phyloP scores from a whole-genome alignment of 257 asterid genomes.

The Penstemon newberryi region DNA sequence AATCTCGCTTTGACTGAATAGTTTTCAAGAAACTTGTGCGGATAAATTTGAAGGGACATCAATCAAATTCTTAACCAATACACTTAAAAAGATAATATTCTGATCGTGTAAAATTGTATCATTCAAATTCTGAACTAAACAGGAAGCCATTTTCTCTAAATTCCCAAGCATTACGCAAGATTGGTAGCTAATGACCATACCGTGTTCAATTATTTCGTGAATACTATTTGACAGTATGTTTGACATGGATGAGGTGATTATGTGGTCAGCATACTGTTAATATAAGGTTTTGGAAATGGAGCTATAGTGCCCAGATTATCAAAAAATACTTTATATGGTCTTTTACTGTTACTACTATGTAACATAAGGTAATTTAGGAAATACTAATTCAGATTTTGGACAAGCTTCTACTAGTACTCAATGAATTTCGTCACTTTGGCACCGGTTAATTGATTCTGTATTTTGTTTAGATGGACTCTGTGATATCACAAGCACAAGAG shows the following conservation, averaged over 20 bases:
- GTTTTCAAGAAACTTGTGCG: no score
- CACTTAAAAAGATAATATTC: no score
- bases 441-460: constrained; percentile 14
- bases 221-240: neutral
- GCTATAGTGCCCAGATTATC: constrained; percentile 2
- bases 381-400: constrained; percentile 19
- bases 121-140: constrained; percentile 17
- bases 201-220: neutral
- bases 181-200: constrained; percentile 19
- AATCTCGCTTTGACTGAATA: no score
- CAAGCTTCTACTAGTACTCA: neutral
- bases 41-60: no score
- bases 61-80: no score
- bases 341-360: constrained; percentile 3
- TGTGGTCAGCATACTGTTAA: neutral
- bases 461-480: constrained; percentile 76
- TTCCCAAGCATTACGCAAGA: neutral
- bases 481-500: constrained; percentile 96
- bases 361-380: constrained; percentile 4
- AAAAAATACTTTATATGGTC: neutral
- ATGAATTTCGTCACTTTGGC: neutral
- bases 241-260: constrained; percentile 24
- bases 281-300: constrained; percentile 15
- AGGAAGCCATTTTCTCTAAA: constrained; percentile 3
- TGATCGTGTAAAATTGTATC: neutral